phyloP scores from a whole-genome alignment of 2,329 filamentous ascomycete genomes.

The Immersiporthe knoxdaviesiana region DNA sequence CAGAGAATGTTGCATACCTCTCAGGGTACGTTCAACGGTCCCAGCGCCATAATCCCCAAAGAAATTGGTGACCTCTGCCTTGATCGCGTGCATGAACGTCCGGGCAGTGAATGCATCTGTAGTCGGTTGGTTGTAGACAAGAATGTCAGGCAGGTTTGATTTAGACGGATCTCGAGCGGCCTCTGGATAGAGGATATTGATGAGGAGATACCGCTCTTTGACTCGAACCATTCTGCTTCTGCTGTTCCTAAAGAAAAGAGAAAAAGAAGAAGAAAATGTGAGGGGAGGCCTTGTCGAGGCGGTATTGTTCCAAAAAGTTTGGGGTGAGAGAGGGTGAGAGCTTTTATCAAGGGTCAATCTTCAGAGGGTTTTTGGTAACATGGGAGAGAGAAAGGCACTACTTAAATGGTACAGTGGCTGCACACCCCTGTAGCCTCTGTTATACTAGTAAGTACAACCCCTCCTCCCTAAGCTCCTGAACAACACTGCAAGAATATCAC shows the following conservation, averaged over 20 bases:
- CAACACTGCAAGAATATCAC: background rate
- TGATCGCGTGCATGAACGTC: constrained; percentile 69
- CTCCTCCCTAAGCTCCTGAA: background rate
- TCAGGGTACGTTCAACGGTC: constrained; percentile 68
- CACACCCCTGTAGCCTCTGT: background rate
- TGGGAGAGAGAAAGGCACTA: background rate
- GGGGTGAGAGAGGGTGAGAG: background rate
- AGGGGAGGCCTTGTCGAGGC: background rate
- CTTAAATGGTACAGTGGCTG: background rate
- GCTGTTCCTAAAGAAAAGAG: too few species aligned
- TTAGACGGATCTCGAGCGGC: constrained; percentile 44
- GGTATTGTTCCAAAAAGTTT: background rate
- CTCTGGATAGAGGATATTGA: constrained; percentile 87
- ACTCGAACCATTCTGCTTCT: constrained; percentile 78
- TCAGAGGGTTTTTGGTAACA: background rate
- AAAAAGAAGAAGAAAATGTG: too few species aligned
- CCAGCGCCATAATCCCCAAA: constrained; percentile 92
- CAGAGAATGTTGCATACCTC: constrained; percentile 53
- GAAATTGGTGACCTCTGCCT: constrained; percentile 69
- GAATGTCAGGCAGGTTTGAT: constrained; percentile 56
- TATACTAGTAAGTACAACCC: background rate
- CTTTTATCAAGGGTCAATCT: constrained; percentile 5
- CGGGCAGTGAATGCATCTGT: constrained; percentile 70
- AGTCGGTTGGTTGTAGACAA: constrained; percentile 80
- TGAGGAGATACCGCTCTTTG: constrained; percentile 94